phyloP scores from a whole-genome alignment of 441 rosid genomes.

The Oxalis stricta region DNA sequence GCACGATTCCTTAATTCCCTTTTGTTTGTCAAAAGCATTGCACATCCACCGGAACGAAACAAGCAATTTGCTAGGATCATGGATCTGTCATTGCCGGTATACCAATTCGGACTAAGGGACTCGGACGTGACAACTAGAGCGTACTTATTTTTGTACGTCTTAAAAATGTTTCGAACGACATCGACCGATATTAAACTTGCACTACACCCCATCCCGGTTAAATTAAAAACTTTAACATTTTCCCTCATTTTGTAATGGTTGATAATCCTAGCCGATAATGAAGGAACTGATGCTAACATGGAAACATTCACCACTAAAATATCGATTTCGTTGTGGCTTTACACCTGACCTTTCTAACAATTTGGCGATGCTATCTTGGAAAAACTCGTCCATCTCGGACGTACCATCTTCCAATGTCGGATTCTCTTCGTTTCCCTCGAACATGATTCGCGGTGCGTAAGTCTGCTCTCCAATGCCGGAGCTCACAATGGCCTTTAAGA shows the following conservation, averaged over 20 bases:
- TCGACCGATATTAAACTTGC: slow-evolving; percentile 75
- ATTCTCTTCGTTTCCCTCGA: slow-evolving; percentile 38
- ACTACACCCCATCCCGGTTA: slow-evolving; percentile 91
- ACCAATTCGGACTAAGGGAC: slow-evolving; percentile 75
- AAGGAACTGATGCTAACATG: slow-evolving; percentile 48
- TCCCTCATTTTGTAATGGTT: slow-evolving; percentile 68
- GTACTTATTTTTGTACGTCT: slow-evolving; percentile 24
- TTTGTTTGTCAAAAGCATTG: slow-evolving; percentile 63
- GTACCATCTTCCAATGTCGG: slow-evolving; percentile 45
- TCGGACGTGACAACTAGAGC: slow-evolving; percentile 70
- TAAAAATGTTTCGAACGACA: slow-evolving; percentile 47
- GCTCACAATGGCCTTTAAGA: slow-evolving; percentile 64
- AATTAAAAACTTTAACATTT: slow-evolving; percentile 52
- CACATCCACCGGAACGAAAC: slow-evolving; percentile 78
- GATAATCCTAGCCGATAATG: slow-evolving; percentile 46
- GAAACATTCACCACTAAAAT: slow-evolving; percentile 72
- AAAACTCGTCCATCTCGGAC: slow-evolving; percentile 72
- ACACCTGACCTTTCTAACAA: slow-evolving; percentile 44
- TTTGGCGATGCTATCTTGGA: slow-evolving; percentile 38
- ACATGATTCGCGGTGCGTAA: slow-evolving; percentile 46
- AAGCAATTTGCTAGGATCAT: slow-evolving; percentile 82
- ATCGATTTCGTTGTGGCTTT: slow-evolving; percentile 49
- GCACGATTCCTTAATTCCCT: slow-evolving; percentile 29
- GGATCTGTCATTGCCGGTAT: slow-evolving; percentile 58
- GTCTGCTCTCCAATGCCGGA: slow-evolving; percentile 80